A percentile compares a stretch with the other conserved stretches of the same genome.
These are phyloP conservation scores for Acmispon strigosus DNA, from an alignment of 306 rosid species.

Conservation along the genomic window DNA sequence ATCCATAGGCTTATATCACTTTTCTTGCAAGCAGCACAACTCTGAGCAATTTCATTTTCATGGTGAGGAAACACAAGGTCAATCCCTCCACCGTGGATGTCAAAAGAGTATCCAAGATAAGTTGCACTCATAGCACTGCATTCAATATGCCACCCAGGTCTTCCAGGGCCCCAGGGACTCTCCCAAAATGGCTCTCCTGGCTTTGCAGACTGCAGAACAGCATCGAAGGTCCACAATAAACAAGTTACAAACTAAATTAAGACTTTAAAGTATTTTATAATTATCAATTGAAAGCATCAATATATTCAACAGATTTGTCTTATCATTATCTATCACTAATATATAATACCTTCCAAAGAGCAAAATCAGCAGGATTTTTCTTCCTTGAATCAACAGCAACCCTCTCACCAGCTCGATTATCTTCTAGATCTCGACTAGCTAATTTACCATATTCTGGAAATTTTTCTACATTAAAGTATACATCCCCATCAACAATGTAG, in stretches of 20 bases:
- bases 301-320: background rate
- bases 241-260: constrained; percentile 12
- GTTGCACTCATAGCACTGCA: constrained; percentile 99
- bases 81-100: constrained; percentile 94
- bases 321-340: background rate
- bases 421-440: constrained; percentile 80
- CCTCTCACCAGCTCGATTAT: constrained; percentile 96
- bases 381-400: constrained; percentile 88
- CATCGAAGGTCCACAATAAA: constrained; percentile 9
- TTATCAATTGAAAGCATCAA: background rate
- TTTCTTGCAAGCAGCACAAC: constrained; percentile 83
- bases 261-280: background rate
- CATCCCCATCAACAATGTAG: constrained; percentile 78
- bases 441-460: constrained; percentile 81
- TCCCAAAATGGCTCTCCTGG: constrained; percentile 97
- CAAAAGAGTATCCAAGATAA: constrained; percentile 83
- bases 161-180: constrained; percentile 96
- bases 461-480: constrained; percentile 71
- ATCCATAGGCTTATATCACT: constrained; percentile 87
- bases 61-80: constrained; percentile 99
- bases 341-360: constrained; percentile 83
- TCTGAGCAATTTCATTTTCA: constrained; percentile 98
- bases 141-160: constrained; percentile 99
- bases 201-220: constrained; percentile 69
- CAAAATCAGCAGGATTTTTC: constrained; percentile 95